Evolutionary conservation across 441 rosid genomes (phyloP), one percentile per base, ranked within the genome.

Genomic region (Caryocar brasiliense): DNA sequence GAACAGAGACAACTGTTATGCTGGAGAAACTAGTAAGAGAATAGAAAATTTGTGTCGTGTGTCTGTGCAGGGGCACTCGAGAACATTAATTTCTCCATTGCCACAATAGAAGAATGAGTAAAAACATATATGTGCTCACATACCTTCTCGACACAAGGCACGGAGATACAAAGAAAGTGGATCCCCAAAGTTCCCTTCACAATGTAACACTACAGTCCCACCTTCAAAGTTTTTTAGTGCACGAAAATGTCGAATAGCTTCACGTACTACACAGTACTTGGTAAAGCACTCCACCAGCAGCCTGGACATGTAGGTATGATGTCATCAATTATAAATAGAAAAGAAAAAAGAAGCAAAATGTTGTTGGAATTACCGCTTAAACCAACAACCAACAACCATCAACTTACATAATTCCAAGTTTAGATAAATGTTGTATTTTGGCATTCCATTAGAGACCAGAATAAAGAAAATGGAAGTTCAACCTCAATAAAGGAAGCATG

Each of bases 101-200:
- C 4, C 4, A 33, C 6, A 17, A 54, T 12, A 4, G 33, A 34
- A 10, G 27, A 1, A 14, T 7, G 10, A 18, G 13, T n/a, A 1
- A 20, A 29, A 17, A 27, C 45, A 7, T 37, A 34, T 34, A 8
- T 14, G 2, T 19, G 27, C 10, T 38, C 47, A 22, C n/a, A 47
- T 79, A 91, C 98, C 98, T 80, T 91, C 98, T 78, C 83, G 81
- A 56, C 95, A 86, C 69, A 91, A 70, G 25, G 96, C 96, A 65
- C 98, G 82, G 38, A 91, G 86, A 74, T 91, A 87, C 67, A 91
- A 73, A 60, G 98, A 85, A 58, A 91, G 86, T 26, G 98, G 98
- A 74, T 91, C 98, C 43, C 79, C 96, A 65, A 71, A 75, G 7
- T 87, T 85, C 67, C 98, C 98, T 40, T 71, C 85, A 51, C 64